phyloP scores from a whole-genome alignment of 441 rosid genomes.

The Syzygium malaccense region DNA sequence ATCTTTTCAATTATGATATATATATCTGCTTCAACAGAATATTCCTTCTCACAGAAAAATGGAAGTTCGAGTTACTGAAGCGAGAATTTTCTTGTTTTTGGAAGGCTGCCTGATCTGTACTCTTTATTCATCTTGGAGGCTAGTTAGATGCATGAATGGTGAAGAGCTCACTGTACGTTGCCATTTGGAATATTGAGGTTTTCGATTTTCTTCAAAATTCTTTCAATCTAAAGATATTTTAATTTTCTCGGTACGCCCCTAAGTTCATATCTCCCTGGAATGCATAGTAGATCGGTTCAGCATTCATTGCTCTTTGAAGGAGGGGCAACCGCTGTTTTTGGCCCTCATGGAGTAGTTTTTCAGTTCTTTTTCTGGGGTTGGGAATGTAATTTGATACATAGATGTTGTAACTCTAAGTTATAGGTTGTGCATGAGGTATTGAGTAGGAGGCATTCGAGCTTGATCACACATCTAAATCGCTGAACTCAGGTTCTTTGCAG shows the following conservation, averaged over 20 bases:
- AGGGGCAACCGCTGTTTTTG: background rate
- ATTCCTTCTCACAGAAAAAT: background rate
- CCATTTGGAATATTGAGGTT: background rate
- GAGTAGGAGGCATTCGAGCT: background rate
- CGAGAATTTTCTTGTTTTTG: background rate
- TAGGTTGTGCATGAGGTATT: background rate
- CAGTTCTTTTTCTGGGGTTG: background rate
- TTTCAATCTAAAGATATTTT: background rate
- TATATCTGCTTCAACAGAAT: background rate
- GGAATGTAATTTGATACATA: background rate
- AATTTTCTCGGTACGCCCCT: background rate
- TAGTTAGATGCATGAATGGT: background rate
- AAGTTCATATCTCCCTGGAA: background rate
- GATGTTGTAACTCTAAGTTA: background rate
- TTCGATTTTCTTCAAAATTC: background rate
- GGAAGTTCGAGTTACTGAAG: background rate
- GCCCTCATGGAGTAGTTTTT: background rate
- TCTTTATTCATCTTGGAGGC: background rate
- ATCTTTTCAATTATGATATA: background rate
- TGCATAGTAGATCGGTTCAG: background rate
- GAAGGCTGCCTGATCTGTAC: background rate
- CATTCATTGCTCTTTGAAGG: background rate
- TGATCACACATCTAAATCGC: background rate
- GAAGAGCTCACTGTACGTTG: background rate
- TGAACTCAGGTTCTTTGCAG: background rate